A percentile compares a stretch with the other conserved stretches of the same genome.
phyloP scores from a whole-genome alignment of 441 rosid genomes.

The Mallotus repandus region DNA sequence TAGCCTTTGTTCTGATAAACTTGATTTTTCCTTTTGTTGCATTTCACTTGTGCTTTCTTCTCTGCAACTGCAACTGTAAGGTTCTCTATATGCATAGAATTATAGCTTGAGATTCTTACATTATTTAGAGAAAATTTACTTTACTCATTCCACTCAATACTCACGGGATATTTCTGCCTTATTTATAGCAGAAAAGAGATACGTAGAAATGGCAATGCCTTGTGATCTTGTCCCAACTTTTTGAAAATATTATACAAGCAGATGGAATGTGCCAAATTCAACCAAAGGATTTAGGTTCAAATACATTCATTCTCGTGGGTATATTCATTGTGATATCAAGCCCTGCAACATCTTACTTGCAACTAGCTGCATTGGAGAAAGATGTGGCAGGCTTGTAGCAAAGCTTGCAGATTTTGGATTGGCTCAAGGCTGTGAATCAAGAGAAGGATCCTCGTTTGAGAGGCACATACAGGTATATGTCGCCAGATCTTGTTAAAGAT shows the following conservation, averaged over 20 bases:
- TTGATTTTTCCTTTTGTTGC: background rate
- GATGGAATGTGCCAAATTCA: too few species aligned
- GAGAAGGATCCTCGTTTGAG: background rate
- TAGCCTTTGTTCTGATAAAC: background rate
- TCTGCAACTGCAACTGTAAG: background rate
- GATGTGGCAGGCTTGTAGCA: background rate
- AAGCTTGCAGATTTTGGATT: conserved; percentile 7
- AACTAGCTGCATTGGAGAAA: background rate
- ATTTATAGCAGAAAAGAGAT: too few species aligned
- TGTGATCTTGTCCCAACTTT: too few species aligned
- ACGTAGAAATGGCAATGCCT: too few species aligned
- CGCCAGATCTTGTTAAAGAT: background rate
- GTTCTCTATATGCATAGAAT: background rate
- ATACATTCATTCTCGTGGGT: background rate
- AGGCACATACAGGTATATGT: background rate
- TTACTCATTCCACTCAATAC: too few species aligned
- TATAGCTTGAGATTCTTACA: background rate
- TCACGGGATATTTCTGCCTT: too few species aligned
- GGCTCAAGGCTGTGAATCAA: background rate
- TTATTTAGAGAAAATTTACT: background rate
- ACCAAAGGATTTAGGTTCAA: background rate
- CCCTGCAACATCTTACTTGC: background rate
- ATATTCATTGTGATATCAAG: conserved; percentile 4
- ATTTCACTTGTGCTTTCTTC: background rate
- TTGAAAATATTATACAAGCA: too few species aligned